These are phyloP conservation scores for Aspergillus ustus DNA, from an alignment of 2,329 filamentous ascomycete genomes.

Conservation along the genomic window DNA sequence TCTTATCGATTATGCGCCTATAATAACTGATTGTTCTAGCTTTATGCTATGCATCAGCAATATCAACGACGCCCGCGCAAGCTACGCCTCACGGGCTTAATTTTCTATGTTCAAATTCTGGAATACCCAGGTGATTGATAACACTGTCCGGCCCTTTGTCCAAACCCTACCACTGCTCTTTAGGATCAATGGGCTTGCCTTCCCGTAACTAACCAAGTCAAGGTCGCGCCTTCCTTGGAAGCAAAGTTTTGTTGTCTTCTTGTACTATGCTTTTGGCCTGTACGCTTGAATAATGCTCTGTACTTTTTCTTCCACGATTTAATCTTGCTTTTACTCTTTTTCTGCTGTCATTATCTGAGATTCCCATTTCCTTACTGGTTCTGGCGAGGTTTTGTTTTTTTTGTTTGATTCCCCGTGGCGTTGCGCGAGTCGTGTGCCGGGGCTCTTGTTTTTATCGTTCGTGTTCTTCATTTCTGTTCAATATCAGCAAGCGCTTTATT, in stretches of 20 bases:
- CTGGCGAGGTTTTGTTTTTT: constrained; percentile 22
- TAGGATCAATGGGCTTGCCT: constrained; percentile 9
- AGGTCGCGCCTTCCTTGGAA: constrained; percentile 7
- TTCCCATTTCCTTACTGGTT: constrained; percentile 26
- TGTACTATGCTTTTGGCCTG: constrained; percentile 28
- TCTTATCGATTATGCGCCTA: constrained; percentile 4
- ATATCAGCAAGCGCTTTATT: constrained; percentile 31
- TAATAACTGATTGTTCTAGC: constrained; percentile 18
- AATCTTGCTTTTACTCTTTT: constrained; percentile 15
- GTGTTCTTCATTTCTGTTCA: constrained; percentile 12
- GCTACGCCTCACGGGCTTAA: constrained; percentile 15
- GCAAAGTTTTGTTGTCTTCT: constrained; percentile 20
- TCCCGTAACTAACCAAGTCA: constrained; percentile 1
- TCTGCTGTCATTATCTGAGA: constrained; percentile 15
- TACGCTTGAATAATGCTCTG: constrained; percentile 23
- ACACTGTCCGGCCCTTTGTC: constrained; percentile 23
- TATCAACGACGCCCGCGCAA: constrained; percentile 10
- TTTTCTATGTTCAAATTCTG: constrained; percentile 38
- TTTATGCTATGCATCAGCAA: constrained; percentile 9
- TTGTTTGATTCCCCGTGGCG: constrained; percentile 28
- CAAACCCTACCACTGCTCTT: background rate
- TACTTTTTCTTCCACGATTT: constrained; percentile 17
- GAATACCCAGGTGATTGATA: constrained; percentile 31
- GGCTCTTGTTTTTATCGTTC: constrained; percentile 18
- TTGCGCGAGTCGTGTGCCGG: constrained; percentile 27